These are phyloP conservation scores for Xylaria sp. DNA, from an alignment of 2,329 filamentous ascomycete species.

Conservation along the genomic window DNA sequence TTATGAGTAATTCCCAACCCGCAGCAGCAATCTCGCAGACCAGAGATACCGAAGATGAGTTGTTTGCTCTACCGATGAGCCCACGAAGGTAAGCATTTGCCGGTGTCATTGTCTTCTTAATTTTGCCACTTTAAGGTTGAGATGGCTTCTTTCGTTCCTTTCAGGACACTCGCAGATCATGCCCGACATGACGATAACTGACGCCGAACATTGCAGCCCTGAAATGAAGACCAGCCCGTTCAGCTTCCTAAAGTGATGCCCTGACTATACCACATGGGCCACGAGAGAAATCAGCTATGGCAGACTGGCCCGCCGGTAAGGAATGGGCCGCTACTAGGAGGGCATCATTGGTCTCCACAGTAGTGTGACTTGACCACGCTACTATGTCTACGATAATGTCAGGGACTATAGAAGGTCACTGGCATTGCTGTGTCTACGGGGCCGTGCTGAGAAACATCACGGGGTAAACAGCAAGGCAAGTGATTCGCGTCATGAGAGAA, in stretches of 20 bases:
- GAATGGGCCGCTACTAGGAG: not conserved
- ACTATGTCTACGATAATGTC: not conserved
- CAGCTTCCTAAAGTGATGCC: constrained; percentile 56
- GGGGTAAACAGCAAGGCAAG: not conserved
- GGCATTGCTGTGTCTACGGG: not conserved
- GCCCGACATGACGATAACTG: constrained; percentile 4
- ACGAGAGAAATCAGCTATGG: constrained; percentile 11
- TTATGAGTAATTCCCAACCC: constrained; percentile 48
- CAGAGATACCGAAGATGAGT: constrained; percentile 75
- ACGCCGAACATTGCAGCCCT: constrained; percentile 59
- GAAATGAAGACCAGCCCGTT: constrained; percentile 89
- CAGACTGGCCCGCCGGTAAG: not conserved
- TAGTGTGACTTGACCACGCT: not conserved
- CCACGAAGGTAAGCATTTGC: constrained; percentile 64
- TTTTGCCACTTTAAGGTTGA: not conserved
- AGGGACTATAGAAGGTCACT: not conserved
- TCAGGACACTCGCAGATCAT: not conserved
- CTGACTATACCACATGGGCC: not conserved
- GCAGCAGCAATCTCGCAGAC: constrained; percentile 41
- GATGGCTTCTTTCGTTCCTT: not conserved
- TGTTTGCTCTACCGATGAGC: constrained; percentile 89
- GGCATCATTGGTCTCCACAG: constrained; percentile 1
- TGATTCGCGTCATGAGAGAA: constrained; percentile 3
- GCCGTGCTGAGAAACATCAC: constrained; percentile 1
- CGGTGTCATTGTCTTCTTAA: not conserved